Evolutionary conservation across 768 basidiomycete species (phyloP).

Genomic region (Candolleomyces efflorescens): DNA sequence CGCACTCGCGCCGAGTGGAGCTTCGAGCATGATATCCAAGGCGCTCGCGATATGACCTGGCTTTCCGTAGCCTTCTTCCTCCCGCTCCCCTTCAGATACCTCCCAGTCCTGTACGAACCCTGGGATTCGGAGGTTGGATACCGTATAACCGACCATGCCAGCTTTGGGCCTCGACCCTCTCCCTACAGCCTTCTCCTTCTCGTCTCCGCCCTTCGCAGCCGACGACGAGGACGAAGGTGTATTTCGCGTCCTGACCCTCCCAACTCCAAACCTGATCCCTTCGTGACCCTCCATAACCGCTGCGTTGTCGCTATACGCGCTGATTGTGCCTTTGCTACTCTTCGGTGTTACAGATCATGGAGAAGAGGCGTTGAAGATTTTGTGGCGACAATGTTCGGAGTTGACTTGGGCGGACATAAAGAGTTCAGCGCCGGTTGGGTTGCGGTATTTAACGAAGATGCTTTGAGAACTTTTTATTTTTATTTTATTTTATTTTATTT

Average conservation of each 20-base stretch:
- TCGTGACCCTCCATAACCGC: conserved; percentile 83
- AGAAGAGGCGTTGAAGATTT: conserved; percentile 98
- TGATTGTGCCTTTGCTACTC: conserved; percentile 74
- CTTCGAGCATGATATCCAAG: conserved; percentile 96
- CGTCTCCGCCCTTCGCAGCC: conserved; percentile 98
- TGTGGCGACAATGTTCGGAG: conserved; percentile 99
- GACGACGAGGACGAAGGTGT: neutral
- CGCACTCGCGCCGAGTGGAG: conserved; percentile 88
- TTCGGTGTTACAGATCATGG: conserved; percentile 98
- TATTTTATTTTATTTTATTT: no score
- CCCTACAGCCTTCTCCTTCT: conserved; percentile 95
- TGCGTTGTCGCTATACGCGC: conserved; percentile 97
- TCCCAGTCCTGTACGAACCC: conserved; percentile 95
- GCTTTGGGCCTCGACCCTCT: conserved; percentile 96
- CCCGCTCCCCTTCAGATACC: conserved; percentile 1
- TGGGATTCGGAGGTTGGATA: conserved; percentile 90
- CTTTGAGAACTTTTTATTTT: no score
- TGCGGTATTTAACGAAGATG: no score
- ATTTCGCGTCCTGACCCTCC: no score
- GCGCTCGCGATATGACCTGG: conserved; percentile 91
- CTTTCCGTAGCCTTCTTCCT: conserved; percentile 71
- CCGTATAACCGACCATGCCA: conserved; percentile 88
- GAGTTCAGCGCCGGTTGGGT: conserved; percentile 83
- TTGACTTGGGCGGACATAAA: conserved; percentile 99
- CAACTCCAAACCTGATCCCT: conserved; percentile 62